phyloP scores from a whole-genome alignment of 2,329 filamentous ascomycete genomes.

The Macrophomina tecta region DNA sequence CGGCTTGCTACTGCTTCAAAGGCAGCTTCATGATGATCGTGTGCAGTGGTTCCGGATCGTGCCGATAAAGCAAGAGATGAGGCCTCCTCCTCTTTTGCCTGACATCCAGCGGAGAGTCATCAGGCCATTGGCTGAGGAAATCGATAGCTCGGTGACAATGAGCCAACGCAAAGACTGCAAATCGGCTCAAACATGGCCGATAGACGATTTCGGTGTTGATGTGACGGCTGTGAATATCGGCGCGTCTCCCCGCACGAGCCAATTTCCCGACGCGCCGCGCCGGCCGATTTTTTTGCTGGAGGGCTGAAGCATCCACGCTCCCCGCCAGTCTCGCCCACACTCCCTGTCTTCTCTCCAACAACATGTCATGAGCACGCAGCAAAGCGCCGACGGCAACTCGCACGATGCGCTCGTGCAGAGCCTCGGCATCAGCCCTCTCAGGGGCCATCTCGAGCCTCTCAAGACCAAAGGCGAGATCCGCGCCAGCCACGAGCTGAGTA shows the following conservation, averaged over 20 bases:
- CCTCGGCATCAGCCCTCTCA: conserved; percentile 28
- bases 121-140: too few species aligned
- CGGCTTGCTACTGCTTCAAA: too few species aligned
- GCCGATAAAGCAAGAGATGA: too few species aligned
- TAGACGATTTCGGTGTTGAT: background rate
- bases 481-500: conserved; percentile 52
- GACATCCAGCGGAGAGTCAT: too few species aligned
- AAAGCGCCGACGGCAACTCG: conserved; percentile 10
- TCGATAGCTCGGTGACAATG: too few species aligned
- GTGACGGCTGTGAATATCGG: too few species aligned
- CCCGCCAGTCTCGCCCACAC: conserved; percentile 13
- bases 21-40: too few species aligned
- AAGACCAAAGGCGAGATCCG: conserved; percentile 59
- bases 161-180: too few species aligned
- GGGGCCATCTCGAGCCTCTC: conserved; percentile 44
- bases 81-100: too few species aligned
- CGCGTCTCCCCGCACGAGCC: background rate
- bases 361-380: conserved; percentile 28
- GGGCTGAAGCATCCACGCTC: conserved; percentile 1
- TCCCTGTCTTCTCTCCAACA: background rate
- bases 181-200: too few species aligned
- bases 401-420: conserved; percentile 1
- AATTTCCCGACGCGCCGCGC: background rate
- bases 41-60: too few species aligned
- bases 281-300: conserved; percentile 16